These are phyloP conservation scores for Cocos nucifera DNA, from an alignment of 176 grass and related monocot species.

Conservation along the genomic window DNA sequence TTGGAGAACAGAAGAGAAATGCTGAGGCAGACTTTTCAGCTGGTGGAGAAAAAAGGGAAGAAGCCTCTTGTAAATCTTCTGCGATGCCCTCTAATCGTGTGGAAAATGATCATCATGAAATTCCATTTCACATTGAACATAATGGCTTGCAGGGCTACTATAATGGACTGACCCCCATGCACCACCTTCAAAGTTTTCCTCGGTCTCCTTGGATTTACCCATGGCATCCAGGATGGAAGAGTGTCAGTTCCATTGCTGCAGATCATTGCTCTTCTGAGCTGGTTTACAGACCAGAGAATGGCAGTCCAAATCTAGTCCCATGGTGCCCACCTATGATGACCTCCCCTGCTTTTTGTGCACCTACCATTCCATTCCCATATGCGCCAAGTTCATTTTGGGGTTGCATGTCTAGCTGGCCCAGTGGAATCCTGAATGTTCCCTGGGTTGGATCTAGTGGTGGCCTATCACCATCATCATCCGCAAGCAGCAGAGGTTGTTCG, in stretches of 20 bases:
- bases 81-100: background rate
- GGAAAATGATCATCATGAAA: background rate
- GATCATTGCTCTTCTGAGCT: background rate
- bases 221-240: conserved; percentile 1
- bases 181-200: background rate
- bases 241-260: background rate
- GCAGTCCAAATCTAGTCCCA: background rate
- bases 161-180: background rate
- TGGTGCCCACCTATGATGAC: background rate
- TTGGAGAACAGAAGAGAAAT: conserved; percentile 1
- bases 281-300: background rate
- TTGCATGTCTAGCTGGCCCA: background rate
- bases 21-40: background rate
- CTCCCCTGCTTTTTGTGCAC: background rate
- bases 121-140: background rate
- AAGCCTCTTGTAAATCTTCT: background rate
- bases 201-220: conserved; percentile 3
- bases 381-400: background rate
- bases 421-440: background rate
- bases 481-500: background rate
- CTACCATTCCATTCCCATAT: background rate
- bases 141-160: background rate
- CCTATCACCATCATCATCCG: background rate
- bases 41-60: background rate
- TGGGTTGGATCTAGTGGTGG: background rate